Conservation (phyloP, 1,284 basidiomycete genomes). For the Marasmius sp. region DNA sequence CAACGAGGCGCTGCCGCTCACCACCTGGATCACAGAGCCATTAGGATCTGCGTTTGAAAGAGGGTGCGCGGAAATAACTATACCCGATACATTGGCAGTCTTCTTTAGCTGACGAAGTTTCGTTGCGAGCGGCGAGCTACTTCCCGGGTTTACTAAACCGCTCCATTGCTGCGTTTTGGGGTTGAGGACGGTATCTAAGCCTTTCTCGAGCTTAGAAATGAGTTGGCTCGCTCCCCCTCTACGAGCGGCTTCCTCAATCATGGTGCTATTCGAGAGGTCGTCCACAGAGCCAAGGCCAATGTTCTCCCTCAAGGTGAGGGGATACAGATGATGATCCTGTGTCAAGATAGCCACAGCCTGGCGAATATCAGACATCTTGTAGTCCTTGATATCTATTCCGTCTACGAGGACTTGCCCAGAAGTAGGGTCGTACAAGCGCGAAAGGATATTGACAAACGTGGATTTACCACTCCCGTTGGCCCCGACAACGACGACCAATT, state of each 20-base stretch:
- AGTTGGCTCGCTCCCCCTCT: not conserved
- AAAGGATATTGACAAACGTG: constrained; percentile 23
- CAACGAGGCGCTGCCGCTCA: too few relatives aligned
- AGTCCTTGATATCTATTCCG: not conserved
- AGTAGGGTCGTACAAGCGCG: not conserved
- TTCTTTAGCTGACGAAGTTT: not conserved
- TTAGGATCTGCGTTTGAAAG: too few relatives aligned
- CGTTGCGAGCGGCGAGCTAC: not conserved
- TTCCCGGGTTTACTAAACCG: not conserved
- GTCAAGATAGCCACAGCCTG: not conserved
- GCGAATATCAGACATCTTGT: not conserved
- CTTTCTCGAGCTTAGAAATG: not conserved
- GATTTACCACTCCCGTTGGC: constrained; percentile 31
- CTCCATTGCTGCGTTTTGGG: not conserved
- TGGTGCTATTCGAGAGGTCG: not conserved
- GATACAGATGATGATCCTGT: not conserved
- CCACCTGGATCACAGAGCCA: too few relatives aligned
- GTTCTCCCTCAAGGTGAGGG: not conserved
- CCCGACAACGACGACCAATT: constrained; percentile 20
- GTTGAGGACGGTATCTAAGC: not conserved
- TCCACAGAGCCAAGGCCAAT: not conserved
- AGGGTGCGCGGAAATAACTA: too few relatives aligned
- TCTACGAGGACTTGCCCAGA: not conserved
- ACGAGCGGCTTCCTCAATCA: not conserved
- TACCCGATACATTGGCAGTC: not conserved